Evolutionary conservation across 208 protist genomes (phyloP).

Genomic region (Leishmania aethiopica): DNA sequence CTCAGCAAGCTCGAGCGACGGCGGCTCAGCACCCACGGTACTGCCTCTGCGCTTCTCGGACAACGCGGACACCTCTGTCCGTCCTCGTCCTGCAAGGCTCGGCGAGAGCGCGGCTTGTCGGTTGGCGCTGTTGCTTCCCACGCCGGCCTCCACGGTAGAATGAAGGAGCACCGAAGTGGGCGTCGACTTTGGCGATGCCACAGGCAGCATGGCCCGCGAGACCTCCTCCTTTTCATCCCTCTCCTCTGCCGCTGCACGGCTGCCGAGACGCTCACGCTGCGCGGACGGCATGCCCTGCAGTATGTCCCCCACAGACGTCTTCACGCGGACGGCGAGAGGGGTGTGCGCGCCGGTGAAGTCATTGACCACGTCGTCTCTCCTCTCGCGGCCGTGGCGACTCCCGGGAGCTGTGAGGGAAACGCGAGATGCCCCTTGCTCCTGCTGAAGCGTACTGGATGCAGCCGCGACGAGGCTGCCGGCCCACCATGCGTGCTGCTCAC

Average conservation of each 20-base stretch:
- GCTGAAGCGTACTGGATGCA: neutral
- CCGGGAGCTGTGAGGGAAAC: neutral
- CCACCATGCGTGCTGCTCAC: slow-evolving; percentile 25
- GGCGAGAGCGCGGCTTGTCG: neutral
- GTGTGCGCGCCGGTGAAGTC: neutral
- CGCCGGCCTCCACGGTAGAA: neutral
- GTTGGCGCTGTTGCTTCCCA: neutral
- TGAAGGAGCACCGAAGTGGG: neutral
- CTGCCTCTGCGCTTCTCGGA: neutral
- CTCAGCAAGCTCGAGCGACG: neutral
- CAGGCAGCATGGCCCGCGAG: neutral
- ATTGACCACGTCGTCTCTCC: neutral
- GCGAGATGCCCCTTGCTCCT: neutral
- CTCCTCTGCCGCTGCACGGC: slow-evolving; percentile 17
- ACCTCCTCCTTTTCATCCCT: slow-evolving; percentile 12
- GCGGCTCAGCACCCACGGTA: neutral
- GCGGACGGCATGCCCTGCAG: slow-evolving; percentile 21
- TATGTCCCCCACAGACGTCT: slow-evolving; percentile 10
- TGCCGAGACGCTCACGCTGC: slow-evolving; percentile 26
- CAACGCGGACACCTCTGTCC: neutral
- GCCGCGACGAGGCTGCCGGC: slow-evolving; percentile 27
- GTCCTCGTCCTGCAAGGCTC: neutral
- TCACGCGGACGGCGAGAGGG: slow-evolving; percentile 25
- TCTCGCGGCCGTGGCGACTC: neutral
- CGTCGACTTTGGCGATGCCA: neutral